Conservation (phyloP, 495 filamentous ascomycete species). For the Neurospora terricola region DNA sequence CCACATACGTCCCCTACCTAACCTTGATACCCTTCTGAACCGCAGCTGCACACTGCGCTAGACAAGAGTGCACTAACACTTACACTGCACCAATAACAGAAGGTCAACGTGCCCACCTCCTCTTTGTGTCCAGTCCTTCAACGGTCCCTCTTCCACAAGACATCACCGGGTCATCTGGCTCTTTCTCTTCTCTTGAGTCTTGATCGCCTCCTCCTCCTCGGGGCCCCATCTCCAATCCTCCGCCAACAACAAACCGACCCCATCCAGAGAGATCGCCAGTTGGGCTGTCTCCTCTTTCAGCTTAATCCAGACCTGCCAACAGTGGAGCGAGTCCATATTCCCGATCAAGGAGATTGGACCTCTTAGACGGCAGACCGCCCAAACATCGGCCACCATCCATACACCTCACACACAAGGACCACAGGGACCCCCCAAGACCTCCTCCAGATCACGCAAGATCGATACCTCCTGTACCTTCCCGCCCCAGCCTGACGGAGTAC, state of each 20-base stretch:
- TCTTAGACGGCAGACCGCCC: neutral
- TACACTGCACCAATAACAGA: neutral
- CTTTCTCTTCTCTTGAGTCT: neutral
- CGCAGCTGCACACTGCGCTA: neutral
- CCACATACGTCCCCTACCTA: neutral
- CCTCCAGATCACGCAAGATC: neutral
- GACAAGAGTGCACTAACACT: neutral
- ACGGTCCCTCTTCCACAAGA: neutral
- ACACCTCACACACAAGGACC: neutral
- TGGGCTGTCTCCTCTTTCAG: neutral
- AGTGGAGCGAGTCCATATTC: neutral
- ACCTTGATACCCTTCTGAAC: neutral
- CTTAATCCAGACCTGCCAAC: neutral
- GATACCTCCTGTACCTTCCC: neutral
- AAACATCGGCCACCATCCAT: neutral
- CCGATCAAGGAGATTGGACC: neutral
- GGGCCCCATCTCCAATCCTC: neutral
- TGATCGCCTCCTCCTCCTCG: neutral
- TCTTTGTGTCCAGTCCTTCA: neutral
- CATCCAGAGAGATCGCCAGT: neutral
- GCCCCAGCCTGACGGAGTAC: neutral
- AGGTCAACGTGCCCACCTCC: neutral
- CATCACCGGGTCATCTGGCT: neutral
- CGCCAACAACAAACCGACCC: neutral
- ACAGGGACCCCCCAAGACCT: neutral